Evolutionary conservation across 352 stramenopile genomes (phyloP).

Genomic region (Pythium aphanidermatum): DNA sequence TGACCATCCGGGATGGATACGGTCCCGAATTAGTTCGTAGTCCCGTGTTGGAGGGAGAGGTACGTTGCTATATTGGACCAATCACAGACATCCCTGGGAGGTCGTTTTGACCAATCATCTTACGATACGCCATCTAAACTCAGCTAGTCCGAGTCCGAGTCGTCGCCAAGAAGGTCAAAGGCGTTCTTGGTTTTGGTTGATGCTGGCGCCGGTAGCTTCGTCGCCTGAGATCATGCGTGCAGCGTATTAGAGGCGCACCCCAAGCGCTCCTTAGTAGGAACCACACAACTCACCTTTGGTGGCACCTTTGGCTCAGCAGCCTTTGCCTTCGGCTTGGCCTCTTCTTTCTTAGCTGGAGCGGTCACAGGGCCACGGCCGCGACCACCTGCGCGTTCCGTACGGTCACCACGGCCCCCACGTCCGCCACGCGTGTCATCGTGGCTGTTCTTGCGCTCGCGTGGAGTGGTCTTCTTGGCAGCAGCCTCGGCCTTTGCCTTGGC

Average conservation of each 20-base stretch:
- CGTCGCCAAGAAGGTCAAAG: constrained; percentile 50
- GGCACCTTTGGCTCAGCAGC: constrained; percentile 36
- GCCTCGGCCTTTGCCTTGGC: constrained; percentile 14
- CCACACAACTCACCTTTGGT: constrained; percentile 7
- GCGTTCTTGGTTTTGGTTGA: constrained; percentile 64
- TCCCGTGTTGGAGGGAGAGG: neutral
- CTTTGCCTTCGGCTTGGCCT: constrained; percentile 43
- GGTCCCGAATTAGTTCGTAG: constrained; percentile 13
- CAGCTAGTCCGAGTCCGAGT: constrained; percentile 60
- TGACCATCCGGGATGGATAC: constrained; percentile 10
- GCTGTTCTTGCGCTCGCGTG: constrained; percentile 30
- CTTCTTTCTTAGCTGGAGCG: constrained; percentile 17
- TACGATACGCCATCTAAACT: constrained; percentile 2
- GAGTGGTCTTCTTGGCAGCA: constrained; percentile 13
- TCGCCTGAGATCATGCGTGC: constrained; percentile 16
- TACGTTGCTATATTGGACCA: constrained; percentile 11
- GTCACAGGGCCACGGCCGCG: constrained; percentile 10
- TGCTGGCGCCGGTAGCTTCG: constrained; percentile 39
- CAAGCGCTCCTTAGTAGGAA: neutral
- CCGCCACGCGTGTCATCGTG: constrained; percentile 29
- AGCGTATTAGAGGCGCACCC: too few species aligned
- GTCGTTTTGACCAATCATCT: constrained; percentile 23
- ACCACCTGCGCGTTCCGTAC: constrained; percentile 26
- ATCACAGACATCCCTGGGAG: constrained; percentile 9
- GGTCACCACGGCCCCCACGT: constrained; percentile 33